Conservation (phyloP, 139 green algal genomes). For the Tetradesmus obliquus region DNA sequence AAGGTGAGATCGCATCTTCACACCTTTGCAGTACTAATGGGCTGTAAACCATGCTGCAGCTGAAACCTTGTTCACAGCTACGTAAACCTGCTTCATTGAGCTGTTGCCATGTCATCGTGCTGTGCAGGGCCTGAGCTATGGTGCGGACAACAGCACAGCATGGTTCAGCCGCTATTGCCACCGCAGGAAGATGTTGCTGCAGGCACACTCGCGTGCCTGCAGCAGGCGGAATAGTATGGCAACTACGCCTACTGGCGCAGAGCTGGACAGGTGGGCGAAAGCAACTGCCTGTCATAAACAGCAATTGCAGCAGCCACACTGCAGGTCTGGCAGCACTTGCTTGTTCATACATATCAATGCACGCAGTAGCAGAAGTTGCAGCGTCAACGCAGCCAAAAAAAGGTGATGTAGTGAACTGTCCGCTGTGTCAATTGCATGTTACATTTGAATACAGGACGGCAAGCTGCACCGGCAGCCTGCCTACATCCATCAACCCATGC, state of each 20-base stretch:
- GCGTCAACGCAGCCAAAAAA: no score
- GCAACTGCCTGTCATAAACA: neutral
- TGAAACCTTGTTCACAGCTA: neutral
- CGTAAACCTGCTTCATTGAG: neutral
- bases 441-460: neutral
- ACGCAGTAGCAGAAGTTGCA: neutral
- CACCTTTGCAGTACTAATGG: neutral
- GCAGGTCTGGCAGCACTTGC: neutral
- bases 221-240: conserved; percentile 14
- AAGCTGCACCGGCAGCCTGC: neutral
- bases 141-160: neutral
- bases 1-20: neutral
- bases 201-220: neutral
- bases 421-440: no score
- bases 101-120: neutral
- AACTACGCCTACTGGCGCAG: neutral
- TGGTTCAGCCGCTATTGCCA: conserved; percentile 11
- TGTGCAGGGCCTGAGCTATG: conserved; percentile 19
- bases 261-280: neutral
- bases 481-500: neutral
- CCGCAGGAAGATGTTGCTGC: neutral
- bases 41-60: neutral
- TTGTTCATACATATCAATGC: neutral
- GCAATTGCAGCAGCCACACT: neutral
- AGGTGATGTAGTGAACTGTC: no score